Evolutionary conservation across 2,329 filamentous ascomycete species (phyloP).

Genomic region (Diaporthe sp.): DNA sequence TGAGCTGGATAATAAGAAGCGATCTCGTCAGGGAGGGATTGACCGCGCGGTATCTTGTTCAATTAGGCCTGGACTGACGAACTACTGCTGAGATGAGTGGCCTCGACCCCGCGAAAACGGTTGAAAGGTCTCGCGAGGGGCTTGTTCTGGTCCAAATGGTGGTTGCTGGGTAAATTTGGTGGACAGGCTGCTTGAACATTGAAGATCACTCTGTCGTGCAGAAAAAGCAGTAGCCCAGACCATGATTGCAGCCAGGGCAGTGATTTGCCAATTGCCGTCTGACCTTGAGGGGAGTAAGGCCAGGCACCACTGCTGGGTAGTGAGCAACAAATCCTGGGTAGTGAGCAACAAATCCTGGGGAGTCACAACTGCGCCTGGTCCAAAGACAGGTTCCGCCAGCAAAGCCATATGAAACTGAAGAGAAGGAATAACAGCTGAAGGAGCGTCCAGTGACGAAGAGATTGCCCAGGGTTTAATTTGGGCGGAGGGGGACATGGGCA

Average conservation of each 20-base stretch:
- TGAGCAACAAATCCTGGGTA: background rate
- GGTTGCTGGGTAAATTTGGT: background rate
- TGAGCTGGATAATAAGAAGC: background rate
- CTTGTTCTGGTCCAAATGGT: background rate
- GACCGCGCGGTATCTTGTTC: background rate
- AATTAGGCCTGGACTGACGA: no score
- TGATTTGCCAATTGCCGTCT: background rate
- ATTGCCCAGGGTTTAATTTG: background rate
- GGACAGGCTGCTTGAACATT: background rate
- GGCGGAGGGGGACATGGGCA: background rate
- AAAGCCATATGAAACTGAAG: background rate
- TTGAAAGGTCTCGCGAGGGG: no score
- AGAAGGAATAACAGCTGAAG: background rate
- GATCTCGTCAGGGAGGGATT: background rate
- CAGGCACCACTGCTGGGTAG: background rate
- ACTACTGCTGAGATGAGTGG: background rate
- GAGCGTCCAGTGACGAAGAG: background rate
- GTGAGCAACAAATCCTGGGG: background rate
- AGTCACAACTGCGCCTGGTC: slow-evolving; percentile 5
- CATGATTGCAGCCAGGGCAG: background rate
- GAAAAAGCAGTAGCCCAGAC: background rate
- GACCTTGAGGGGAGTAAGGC: background rate
- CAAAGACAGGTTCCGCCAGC: background rate
- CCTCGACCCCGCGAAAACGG: background rate
- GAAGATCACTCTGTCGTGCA: background rate